Evolutionary conservation across 2,329 filamentous ascomycete genomes (phyloP).

Genomic region (Sporothrix dimorphospora): DNA sequence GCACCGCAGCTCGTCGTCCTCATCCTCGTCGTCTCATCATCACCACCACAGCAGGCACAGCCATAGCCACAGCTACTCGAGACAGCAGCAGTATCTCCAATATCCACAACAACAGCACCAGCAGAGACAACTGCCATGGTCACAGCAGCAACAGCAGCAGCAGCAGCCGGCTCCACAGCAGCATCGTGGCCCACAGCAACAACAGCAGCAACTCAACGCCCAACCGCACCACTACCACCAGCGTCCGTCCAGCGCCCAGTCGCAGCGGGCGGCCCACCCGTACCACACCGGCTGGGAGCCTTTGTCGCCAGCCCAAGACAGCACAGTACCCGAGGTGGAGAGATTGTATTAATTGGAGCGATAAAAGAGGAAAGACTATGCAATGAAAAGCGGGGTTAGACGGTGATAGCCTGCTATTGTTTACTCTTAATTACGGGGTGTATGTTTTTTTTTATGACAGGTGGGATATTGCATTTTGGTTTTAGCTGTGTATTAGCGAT

Average conservation of each 20-base stretch:
- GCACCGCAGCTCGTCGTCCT: conserved; percentile 35
- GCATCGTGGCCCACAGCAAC: background rate
- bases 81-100: background rate
- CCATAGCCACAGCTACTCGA: background rate
- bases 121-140: conserved; percentile 1
- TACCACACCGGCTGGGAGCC: conserved; percentile 21
- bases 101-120: conserved; percentile 6
- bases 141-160: background rate
- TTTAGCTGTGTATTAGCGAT: background rate
- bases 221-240: background rate
- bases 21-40: conserved; percentile 37
- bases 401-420: background rate
- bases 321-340: background rate
- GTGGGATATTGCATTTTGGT: background rate
- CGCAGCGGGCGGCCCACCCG: background rate
- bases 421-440: background rate
- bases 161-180: background rate
- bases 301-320: conserved; percentile 9
- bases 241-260: background rate
- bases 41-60: conserved; percentile 31
- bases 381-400: background rate
- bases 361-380: background rate
- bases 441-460: background rate
- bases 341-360: background rate
- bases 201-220: background rate